phyloP scores from a whole-genome alignment of 306 rosid species.

The Cucumis cinereus region DNA sequence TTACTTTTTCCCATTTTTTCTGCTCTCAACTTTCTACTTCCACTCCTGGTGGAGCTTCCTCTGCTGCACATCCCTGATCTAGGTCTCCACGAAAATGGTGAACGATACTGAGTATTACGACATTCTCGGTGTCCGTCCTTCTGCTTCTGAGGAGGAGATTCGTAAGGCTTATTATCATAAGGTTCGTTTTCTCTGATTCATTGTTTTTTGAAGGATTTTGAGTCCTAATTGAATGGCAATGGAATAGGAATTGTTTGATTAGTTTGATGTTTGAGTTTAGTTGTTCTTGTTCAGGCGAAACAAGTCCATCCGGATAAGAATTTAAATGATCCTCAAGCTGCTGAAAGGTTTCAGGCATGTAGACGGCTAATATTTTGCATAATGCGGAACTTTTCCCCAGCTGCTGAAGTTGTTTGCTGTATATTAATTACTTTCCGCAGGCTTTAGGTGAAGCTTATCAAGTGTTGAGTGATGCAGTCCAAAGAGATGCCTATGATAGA shows the following conservation, averaged over 20 bases:
- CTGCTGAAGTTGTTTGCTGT: not conserved
- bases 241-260: not conserved
- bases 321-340: conserved; percentile 75
- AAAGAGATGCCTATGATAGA: conserved; percentile 61
- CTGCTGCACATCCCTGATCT: not conserved
- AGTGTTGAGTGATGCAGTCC: conserved; percentile 73
- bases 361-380: not conserved
- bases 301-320: conserved; percentile 96
- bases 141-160: conserved; percentile 67
- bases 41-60: not conserved
- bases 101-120: conserved; percentile 82
- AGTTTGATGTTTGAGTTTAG: not conserved
- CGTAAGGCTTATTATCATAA: conserved; percentile 88
- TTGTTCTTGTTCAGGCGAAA: conserved; percentile 44
- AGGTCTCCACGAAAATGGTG: conserved; percentile 25
- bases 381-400: not conserved
- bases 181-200: conserved; percentile 17
- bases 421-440: conserved; percentile 17
- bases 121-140: conserved; percentile 48
- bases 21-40: too few relatives aligned
- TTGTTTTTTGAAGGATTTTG: not conserved
- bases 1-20: not conserved
- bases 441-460: conserved; percentile 84
- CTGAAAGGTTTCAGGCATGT: conserved; percentile 67
- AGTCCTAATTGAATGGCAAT: not conserved